Percentiles rank a stretch among this genome's conserved stretches.
Evolutionary conservation across 225 moss, liverwort and hornwort species (phyloP).

Genomic region (Antitrichia curtipendula): DNA sequence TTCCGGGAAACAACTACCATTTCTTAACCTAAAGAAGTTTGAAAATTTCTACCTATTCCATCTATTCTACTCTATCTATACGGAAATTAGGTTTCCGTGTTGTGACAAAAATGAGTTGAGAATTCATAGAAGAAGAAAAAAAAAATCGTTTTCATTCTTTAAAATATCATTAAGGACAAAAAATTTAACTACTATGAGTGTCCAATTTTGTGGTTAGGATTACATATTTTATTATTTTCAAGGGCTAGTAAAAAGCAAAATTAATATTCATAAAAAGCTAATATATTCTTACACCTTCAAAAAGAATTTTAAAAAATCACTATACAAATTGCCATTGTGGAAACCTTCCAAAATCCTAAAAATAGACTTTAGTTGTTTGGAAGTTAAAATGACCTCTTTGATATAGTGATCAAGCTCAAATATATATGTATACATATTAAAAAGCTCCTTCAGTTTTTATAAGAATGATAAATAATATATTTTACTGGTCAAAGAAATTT

Average conservation of each 20-base stretch:
- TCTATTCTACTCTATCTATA: too few relatives aligned
- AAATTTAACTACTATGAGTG: background rate
- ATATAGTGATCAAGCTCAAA: background rate
- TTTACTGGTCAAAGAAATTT: background rate
- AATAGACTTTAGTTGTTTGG: background rate
- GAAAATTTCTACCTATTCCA: too few relatives aligned
- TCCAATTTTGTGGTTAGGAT: background rate
- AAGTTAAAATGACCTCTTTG: background rate
- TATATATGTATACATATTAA: background rate
- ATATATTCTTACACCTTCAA: background rate
- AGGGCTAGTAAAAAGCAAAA: background rate
- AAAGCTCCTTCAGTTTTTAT: fast-evolving
- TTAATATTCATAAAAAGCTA: background rate
- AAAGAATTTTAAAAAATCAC: background rate
- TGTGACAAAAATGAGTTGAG: too few relatives aligned
- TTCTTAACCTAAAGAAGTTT: too few relatives aligned
- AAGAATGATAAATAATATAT: background rate
- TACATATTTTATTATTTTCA: background rate
- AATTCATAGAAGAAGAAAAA: background rate
- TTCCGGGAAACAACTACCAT: too few relatives aligned
- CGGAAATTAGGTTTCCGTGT: too few relatives aligned
- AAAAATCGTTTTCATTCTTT: too few relatives aligned
- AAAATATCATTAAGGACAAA: too few relatives aligned
- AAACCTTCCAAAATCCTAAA: background rate
- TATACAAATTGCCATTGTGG: background rate